Base-by-base conservation (phyloP, 176 grass and related monocot genomes). In the Thinopyrum elongatum region DNA sequence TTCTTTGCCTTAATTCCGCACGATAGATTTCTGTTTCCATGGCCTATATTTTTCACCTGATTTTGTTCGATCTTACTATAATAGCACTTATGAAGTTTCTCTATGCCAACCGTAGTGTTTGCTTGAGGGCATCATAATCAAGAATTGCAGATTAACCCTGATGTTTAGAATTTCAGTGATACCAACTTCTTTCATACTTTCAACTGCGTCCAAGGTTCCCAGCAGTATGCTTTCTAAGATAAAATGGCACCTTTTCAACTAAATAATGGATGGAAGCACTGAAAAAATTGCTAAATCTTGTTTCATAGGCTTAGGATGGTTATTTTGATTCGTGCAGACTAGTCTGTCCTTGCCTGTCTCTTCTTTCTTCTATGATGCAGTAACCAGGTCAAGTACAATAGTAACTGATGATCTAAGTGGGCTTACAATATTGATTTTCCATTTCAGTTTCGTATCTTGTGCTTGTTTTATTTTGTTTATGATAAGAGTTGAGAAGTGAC, bases 171-270 rank as follows among this genome's bases (percentile, higher is more conserved):
- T 29, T 47, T 58, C 15, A 39, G 63, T 36, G 14, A 28, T 86
- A 61, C 25, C 12, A 71, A 41, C 31, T 68, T 23, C 25, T 85
- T 85, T 68, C 44, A 5, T 78, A 3, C 53, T 46, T 78, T 70
- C 12, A 80, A 2, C 59, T 47, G 49, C 2, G 0, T 61, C 10
- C 2, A 2, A 58, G 55, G 55, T 22, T 58, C 21, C 2, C 13
- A 67, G 67, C 15, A 77, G 58, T 85, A 66, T 66, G 66, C 42
- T 65, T 61, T 89, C 41, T 78, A 78, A 83, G 27, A 47, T 46
- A 11, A 84, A 73, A 84, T 79, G 87, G 1, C 4, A 84, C 7
- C 22, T 58, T 79, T 65, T 84, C 16, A 51, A 72, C 29, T 28
- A 72, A 62, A 63, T 79, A 34, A 62, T 78, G 10, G 16, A 16